phyloP scores from a whole-genome alignment of 306 rosid genomes.

The Prunus padus region DNA sequence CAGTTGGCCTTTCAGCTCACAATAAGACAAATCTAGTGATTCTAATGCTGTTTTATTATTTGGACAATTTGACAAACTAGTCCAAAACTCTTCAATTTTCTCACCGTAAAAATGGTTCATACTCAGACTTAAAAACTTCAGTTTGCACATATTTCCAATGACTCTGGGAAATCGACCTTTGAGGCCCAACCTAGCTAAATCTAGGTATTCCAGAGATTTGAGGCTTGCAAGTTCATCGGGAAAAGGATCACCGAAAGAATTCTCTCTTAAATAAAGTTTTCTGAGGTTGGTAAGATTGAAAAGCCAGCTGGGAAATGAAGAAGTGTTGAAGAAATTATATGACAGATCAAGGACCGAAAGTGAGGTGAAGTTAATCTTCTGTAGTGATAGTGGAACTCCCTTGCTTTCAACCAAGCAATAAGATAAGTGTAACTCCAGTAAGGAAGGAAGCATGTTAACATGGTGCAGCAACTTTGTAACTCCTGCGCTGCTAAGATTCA shows the following conservation, averaged over 20 bases:
- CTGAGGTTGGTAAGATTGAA: slow-evolving; percentile 16
- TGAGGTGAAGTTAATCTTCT: background rate
- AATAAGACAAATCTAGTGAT: too few relatives aligned
- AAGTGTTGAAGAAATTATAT: fast-evolving
- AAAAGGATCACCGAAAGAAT: background rate
- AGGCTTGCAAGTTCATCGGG: background rate
- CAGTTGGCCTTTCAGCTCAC: background rate
- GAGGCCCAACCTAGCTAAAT: background rate
- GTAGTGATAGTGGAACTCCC: background rate
- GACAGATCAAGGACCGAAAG: slow-evolving; percentile 6
- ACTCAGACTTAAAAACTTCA: background rate
- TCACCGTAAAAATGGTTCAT: background rate
- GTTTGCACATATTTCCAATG: slow-evolving; percentile 8
- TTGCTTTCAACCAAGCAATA: background rate
- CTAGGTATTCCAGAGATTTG: background rate
- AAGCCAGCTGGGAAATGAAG: slow-evolving; percentile 17
- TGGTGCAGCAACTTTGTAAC: background rate
- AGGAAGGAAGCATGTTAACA: slow-evolving; percentile 23
- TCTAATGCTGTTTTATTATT: too few relatives aligned
- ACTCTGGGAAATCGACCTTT: background rate
- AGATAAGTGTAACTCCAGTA: background rate
- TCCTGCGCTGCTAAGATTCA: slow-evolving; percentile 4
- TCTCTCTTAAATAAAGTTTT: background rate
- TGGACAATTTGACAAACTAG: background rate
- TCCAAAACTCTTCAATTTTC: background rate